Percentiles rank a stretch among this genome's conserved stretches.
Evolutionary conservation across 768 basidiomycete genomes (phyloP).

Genomic region (Rubroboletus satanas): DNA sequence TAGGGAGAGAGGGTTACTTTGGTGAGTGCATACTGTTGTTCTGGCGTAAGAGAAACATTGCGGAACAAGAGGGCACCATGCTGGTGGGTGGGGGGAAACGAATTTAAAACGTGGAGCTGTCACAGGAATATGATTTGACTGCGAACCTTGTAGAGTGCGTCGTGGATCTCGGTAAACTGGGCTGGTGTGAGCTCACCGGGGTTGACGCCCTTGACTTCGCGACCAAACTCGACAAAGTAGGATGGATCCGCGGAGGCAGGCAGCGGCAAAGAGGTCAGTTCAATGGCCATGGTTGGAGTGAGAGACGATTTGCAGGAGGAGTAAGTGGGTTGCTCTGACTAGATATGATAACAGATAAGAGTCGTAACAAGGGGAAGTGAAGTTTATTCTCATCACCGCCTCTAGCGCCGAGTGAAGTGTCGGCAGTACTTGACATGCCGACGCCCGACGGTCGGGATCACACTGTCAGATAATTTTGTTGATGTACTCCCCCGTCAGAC

Average conservation of each 20-base stretch:
- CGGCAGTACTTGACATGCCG: slow-evolving; percentile 3
- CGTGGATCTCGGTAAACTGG: slow-evolving; percentile 62
- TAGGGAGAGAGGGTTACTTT: slow-evolving; percentile 46
- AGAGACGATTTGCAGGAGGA: neutral
- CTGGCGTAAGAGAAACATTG: slow-evolving; percentile 62
- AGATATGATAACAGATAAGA: slow-evolving; percentile 7
- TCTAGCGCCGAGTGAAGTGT: neutral
- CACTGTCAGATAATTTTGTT: neutral
- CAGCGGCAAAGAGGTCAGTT: slow-evolving; percentile 61
- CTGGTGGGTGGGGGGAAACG: slow-evolving; percentile 34
- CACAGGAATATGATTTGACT: neutral
- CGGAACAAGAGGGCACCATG: slow-evolving; percentile 75
- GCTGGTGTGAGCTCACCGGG: slow-evolving; percentile 58
- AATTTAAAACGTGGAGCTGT: neutral
- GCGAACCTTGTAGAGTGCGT: slow-evolving; percentile 72
- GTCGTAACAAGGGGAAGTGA: neutral
- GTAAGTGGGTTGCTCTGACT: neutral
- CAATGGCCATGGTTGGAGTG: slow-evolving; percentile 53
- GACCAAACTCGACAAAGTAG: slow-evolving; percentile 69
- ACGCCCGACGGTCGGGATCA: neutral
- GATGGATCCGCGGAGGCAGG: slow-evolving; percentile 68
- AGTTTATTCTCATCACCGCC: neutral
- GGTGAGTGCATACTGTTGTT: slow-evolving; percentile 81
- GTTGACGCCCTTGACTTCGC: slow-evolving; percentile 69
- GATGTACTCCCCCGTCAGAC: neutral